Evolutionary conservation across 345 rosid species (phyloP), one percentile per base, ranked within the genome.

Genomic region (Aquilaria sinensis): DNA sequence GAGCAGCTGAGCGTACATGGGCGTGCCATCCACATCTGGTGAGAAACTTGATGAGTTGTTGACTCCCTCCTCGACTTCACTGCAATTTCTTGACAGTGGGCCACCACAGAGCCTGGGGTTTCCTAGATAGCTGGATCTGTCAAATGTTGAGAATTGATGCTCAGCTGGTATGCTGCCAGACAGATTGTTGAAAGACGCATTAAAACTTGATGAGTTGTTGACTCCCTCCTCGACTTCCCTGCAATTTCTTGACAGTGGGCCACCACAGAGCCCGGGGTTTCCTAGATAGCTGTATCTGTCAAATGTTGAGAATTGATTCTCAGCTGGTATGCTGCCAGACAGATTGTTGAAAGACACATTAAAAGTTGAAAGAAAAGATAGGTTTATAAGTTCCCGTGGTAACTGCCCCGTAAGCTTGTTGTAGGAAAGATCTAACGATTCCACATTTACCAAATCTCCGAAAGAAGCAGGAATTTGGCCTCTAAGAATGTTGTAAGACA

Each of bases 341-440:
- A 71, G 67, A 32, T 65, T 65, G 48, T 71, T 65, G 62, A 37
- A 66, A 5, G 70, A 56, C 50, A 65, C 62, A 12, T 61, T 3
- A 1, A 71, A 66, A 15, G 0, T 0, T 2, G 0, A 0, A 23
- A 71, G 58, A 6, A 1, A 56, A 0, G 0, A 0, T 9, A 60
- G 15, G 9, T 0, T 8, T 1, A 10, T 33, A 2, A 65, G 50
- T 12, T 45, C 29, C 5, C 2, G 41, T n/a, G 70, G 53, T 37
- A 71, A 0, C 3, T 7, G 1, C 9, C 75, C 75, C 0, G 0
- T n/a, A 13, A 71, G 43, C 9, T 45, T 56, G 54, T 71, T 71
- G 7, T 32, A 1, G 8, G 70, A 65, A 55, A 71, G 54, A 56
- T 71, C 74, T 16, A 65, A 13, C 7, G 0, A 0, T 43, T 50